Evolutionary conservation across 2,329 filamentous ascomycete species (phyloP), one percentile per base, ranked within the genome.

Genomic region (Chaetothyriales sp.): DNA sequence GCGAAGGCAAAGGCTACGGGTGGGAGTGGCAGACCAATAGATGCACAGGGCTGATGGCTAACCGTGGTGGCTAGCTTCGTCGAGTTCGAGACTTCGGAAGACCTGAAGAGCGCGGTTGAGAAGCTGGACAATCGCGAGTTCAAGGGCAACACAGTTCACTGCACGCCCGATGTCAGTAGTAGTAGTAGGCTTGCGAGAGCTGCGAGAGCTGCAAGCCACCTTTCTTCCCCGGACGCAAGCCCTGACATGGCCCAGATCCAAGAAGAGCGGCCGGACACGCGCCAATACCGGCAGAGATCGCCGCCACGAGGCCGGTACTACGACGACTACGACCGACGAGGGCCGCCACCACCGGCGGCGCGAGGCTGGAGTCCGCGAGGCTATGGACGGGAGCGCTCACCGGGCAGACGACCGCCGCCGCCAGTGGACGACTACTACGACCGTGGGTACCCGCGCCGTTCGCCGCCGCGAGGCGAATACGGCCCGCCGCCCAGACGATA

Each of bases 111-210:
- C 54, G 92, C 92, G 50, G 87, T 97, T 52, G 89, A 95, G 69
- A 95, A 95, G 71, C 85, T 98, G 57, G 89, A 97, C 68, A 82
- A 82, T 60, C 83, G 82, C 66, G 89, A 95, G 65, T 97, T 97
- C 71, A 95, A 95, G 75, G 89, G 88, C 62, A 81, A 82, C 59
- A 78, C 81, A 59, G 90, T 98, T 61, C 83, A 79, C 60, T 98
- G 92, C 70, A 75, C 86, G 63, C 82, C 88, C 63, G 89, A 95
- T 73, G 90, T 97, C 78, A 67, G 82, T 69, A 58, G 51, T 13
- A 40, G n/a, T n/a, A n/a, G n/a, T n/a, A n/a, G n/a, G n/a, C n/a
- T n/a, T n/a, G n/a, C n/a, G n/a, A n/a, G n/a, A n/a, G n/a, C 15
- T 40, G 13, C 10, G 15, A 40, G 33, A 40, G 43, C 55, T 49